Evolutionary conservation across 192 early-diverging fungal genomes (phyloP), one percentile per base, ranked within the genome.

Genomic region (Funneliformis mosseae): DNA sequence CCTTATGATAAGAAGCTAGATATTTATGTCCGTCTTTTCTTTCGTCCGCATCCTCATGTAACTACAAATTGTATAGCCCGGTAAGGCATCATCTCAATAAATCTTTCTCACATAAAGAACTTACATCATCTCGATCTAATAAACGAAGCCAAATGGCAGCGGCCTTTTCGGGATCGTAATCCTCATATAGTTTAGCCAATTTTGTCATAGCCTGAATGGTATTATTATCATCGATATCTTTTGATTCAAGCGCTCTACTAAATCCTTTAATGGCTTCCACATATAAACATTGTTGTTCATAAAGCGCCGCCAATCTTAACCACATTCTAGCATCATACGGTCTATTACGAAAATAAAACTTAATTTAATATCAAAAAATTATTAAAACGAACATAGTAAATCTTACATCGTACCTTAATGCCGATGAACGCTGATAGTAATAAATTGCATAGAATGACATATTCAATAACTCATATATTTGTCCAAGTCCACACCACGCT

Each of bases 401-500:
- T 70, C 10, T 46, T 18, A 18, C 23, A 25, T 43, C 69, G 81
- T 87, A 89, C 89, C 82, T 61, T 33, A 96, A 77, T 1, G 92
- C 85, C 0, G 90, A 88, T 2, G 95, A 95, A 18, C 91, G 87
- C 83, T 92, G 87, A 84, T 93, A 96, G 85, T 98, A 97, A 72
- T 87, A 91, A n/a, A 93, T 75, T 1, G 96, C 93, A 61, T 94
- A 95, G 69, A 91, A 92, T 39, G 92, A 90, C 89, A 97, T 90
- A 66, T 92, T 92, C 21, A 97, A 87, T 33, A 94, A 87, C 83
- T 98, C 94, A 86, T 97, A 97, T 4, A 94, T 91, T 75, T 96
- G 93, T 50, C 95, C 97, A 28, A 99, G 81, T 12, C 95, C 96
- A 82, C 94, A 95, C 97, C 97, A 99, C 10, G 96, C 94, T 39